A percentile compares a stretch with the other conserved stretches of the same genome.
Evolutionary conservation across 2,329 filamentous ascomycete species (phyloP).

Genomic region (Diaporthe vaccinii): DNA sequence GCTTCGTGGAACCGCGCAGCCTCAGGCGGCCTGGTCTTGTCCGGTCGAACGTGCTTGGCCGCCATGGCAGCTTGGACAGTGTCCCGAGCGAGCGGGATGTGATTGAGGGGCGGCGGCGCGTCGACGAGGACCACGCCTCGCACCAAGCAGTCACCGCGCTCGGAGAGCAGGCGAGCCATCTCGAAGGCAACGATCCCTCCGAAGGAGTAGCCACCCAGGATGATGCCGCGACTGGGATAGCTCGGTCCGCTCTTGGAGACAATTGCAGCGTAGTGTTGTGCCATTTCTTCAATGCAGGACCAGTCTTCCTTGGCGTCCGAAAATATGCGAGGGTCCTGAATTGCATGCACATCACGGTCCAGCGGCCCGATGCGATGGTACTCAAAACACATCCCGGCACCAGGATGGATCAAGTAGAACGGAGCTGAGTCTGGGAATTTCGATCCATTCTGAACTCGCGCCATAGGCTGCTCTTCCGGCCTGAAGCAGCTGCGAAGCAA

Average conservation of each 20-base stretch:
- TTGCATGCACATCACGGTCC: background rate
- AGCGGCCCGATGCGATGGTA: constrained; percentile 4
- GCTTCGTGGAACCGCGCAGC: background rate
- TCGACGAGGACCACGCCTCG: constrained; percentile 16
- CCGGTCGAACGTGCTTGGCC: background rate
- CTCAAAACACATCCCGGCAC: constrained; percentile 13
- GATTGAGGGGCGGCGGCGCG: background rate
- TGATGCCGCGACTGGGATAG: background rate
- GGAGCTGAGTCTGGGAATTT: background rate
- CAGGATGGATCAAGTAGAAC: background rate
- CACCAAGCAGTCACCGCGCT: background rate
- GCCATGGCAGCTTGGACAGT: constrained; percentile 5
- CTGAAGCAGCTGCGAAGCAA: constrained; percentile 8
- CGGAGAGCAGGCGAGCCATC: background rate
- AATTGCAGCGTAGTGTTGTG: background rate
- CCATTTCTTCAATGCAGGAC: background rate
- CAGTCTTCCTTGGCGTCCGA: background rate
- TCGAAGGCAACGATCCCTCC: constrained; percentile 16
- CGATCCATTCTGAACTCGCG: background rate
- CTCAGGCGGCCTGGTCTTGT: background rate
- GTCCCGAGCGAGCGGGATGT: background rate
- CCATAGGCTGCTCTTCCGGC: background rate
- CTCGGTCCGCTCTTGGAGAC: background rate
- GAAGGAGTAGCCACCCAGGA: background rate
- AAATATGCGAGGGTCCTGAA: constrained; percentile 5